Percentiles rank a stretch among this genome's conserved stretches.
phyloP scores from a whole-genome alignment of 345 rosid species.

The Hirschfeldia incana region DNA sequence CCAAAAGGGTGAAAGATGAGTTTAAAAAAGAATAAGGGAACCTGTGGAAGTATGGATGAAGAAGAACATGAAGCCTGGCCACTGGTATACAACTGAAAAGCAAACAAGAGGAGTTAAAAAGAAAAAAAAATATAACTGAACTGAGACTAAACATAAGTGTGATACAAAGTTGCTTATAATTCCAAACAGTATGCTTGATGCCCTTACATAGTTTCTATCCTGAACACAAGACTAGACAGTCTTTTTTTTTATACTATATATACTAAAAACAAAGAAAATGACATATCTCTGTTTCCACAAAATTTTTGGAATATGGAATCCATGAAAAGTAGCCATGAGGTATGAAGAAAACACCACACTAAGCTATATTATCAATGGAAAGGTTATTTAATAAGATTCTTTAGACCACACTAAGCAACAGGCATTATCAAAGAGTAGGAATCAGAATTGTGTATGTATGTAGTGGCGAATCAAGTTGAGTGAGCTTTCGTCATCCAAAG shows the following conservation, averaged over 20 bases:
- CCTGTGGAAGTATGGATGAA: conserved; percentile 10
- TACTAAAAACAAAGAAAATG: neutral
- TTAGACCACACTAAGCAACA: conserved; percentile 19
- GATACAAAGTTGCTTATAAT: neutral
- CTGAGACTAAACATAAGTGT: neutral
- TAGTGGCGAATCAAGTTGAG: conserved; percentile 2
- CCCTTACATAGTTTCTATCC: neutral
- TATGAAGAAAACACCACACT: conserved; percentile 17
- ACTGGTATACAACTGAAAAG: conserved; percentile 3
- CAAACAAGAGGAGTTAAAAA: neutral
- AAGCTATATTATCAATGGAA: neutral
- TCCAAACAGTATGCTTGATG: neutral
- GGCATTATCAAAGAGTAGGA: neutral
- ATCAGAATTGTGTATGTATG: neutral
- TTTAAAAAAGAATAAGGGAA: neutral
- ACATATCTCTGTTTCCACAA: neutral
- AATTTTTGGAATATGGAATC: conserved; percentile 1
- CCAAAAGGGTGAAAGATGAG: conserved; percentile 6
- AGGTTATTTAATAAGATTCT: conserved; percentile 8
- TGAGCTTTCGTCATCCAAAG: neutral
- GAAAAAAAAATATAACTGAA: neutral
- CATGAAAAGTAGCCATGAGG: conserved; percentile 19
- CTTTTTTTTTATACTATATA: neutral
- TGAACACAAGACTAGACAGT: neutral
- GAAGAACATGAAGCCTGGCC: conserved; percentile 8